These are phyloP conservation scores for Phialemoniopsis sp. DNA, from an alignment of 2,329 filamentous ascomycete species.

Conservation along the genomic window DNA sequence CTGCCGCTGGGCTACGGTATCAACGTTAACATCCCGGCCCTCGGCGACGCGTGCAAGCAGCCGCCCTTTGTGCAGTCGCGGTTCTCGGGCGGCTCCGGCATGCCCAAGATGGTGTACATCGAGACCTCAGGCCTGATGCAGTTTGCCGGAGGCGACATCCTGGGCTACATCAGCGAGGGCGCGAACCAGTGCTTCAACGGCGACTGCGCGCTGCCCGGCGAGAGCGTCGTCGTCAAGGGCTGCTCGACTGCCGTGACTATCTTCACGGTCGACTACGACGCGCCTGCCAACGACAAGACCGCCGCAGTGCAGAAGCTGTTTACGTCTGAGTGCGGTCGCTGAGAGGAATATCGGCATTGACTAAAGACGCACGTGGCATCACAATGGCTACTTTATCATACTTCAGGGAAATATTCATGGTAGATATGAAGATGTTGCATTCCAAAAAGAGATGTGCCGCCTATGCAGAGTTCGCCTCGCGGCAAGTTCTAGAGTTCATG, in stretches of 20 bases:
- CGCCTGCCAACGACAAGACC: conserved; percentile 1
- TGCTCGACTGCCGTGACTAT: conserved; percentile 13
- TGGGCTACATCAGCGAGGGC: not conserved
- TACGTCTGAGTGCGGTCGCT: no score
- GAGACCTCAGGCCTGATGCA: conserved; percentile 10
- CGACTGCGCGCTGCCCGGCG: conserved; percentile 9
- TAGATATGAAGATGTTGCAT: no score
- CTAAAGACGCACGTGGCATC: no score
- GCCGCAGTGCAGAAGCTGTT: no score
- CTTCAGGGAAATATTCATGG: no score
- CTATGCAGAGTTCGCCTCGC: no score
- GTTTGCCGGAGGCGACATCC: not conserved
- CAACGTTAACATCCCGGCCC: conserved; percentile 15
- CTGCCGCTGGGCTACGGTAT: conserved; percentile 16
- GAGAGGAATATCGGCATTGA: no score
- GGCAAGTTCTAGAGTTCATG: no score
- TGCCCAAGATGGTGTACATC: conserved; percentile 10
- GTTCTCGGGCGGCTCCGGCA: conserved; percentile 5
- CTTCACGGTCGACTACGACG: conserved; percentile 13
- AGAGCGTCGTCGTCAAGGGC: conserved; percentile 6
- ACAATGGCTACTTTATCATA: no score
- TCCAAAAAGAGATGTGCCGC: no score
- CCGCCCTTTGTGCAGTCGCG: conserved; percentile 14
- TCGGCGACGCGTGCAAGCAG: conserved; percentile 15
- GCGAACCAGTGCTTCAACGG: conserved; percentile 9